Base-by-base conservation (phyloP, 768 basidiomycete species). In the Russula dissimulans region DNA sequence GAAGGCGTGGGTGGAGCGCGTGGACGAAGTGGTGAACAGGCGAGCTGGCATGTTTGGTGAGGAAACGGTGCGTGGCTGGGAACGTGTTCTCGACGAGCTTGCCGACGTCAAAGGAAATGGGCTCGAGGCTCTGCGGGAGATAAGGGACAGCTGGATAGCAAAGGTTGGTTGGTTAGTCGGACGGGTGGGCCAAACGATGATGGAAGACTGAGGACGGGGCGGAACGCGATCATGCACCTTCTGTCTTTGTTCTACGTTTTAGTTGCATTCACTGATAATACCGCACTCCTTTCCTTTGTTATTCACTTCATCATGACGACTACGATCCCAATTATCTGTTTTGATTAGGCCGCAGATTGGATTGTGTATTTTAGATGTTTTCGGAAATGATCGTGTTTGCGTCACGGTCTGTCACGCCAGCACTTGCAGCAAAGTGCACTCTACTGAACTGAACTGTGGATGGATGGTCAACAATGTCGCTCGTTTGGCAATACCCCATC, bases 111-210 rank as follows among this genome's bases (percentile, higher is more conserved):
- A 82, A 61, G 74, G 74, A 0, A 69, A 77, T 54, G 78, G 76
- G 7, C 70, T 75, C 68, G 68, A 71, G 32, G 68, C 69, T 44
- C 73, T 82, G 74, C 71, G 74, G 65, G 73, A 74, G 14, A 70
- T 83, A 22, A 71, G 81, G 61, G 85, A 91, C 68, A 73, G 75
- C 38, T 91, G 89, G 88, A 80, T 91, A 15, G 65, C 70, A 15
- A 86, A 82, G 67, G 88, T 89, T 29, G 89, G 90, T 1, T 92
- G 91, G 90, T 69, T 89, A 38, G 84, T 88, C 8, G 85, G 87
- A 4, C 67, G 65, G 44, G 57, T 63, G 5, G 52, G 43, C 22
- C 71, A 72, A 61, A 67, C 67, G 26, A 74, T 73, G 73, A 73
- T 74, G 61, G 73, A 71, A 57, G 66, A 70, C 36, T 75, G 65